phyloP scores from a whole-genome alignment of 2,329 filamentous ascomycete species.

The Fusarium liriodendri region DNA sequence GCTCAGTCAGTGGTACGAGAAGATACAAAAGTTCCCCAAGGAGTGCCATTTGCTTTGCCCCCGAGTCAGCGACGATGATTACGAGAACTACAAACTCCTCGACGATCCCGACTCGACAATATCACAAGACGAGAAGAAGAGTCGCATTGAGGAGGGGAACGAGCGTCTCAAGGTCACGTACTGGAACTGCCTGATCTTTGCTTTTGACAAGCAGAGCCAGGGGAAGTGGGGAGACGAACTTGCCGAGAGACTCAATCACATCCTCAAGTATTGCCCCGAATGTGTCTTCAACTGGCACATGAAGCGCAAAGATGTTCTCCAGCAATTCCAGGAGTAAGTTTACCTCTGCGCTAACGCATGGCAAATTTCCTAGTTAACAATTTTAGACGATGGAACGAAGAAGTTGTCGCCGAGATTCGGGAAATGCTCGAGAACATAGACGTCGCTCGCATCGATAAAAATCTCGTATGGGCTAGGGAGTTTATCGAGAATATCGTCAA shows the following conservation, averaged over 20 bases:
- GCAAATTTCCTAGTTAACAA: conserved; percentile 31
- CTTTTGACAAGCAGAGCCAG: conserved; percentile 70
- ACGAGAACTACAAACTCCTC: conserved; percentile 65
- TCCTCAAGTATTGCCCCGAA: conserved; percentile 72
- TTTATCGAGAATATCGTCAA: conserved; percentile 65
- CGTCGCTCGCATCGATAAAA: conserved; percentile 69
- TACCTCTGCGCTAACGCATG: not conserved
- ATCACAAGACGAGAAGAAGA: conserved; percentile 61
- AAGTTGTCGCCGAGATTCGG: conserved; percentile 63
- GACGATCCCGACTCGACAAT: conserved; percentile 65
- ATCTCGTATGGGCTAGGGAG: conserved; percentile 66
- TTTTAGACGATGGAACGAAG: conserved; percentile 59
- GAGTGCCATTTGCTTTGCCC: conserved; percentile 76
- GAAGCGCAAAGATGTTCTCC: conserved; percentile 71
- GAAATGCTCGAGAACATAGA: conserved; percentile 70
- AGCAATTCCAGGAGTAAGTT: conserved; percentile 69
- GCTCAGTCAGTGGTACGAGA: conserved; percentile 56
- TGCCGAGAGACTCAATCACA: conserved; percentile 64
- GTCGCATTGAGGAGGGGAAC: conserved; percentile 65
- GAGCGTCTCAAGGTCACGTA: conserved; percentile 71
- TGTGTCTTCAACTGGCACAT: conserved; percentile 82
- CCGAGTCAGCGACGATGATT: conserved; percentile 70
- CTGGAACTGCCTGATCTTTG: conserved; percentile 76
- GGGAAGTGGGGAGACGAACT: conserved; percentile 71
- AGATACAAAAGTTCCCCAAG: conserved; percentile 56